Percentiles rank a stretch among this genome's conserved stretches.
These are phyloP conservation scores for Pueraria montana DNA, from an alignment of 306 rosid species.

Conservation along the genomic window DNA sequence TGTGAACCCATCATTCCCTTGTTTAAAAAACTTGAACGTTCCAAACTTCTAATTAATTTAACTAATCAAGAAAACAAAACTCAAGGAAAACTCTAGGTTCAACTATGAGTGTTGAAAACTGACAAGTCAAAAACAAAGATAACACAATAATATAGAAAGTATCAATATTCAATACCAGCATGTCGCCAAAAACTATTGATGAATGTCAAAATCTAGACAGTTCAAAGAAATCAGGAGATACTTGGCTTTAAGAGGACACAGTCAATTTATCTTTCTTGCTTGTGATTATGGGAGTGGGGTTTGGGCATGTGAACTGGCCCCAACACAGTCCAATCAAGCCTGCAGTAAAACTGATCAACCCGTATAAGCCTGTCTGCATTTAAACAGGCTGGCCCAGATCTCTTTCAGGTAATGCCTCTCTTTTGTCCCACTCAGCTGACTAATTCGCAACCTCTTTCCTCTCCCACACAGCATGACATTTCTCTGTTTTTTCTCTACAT, in stretches of 20 bases:
- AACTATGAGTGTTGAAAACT: conserved; percentile 2
- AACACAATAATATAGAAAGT: neutral
- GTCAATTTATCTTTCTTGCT: neutral
- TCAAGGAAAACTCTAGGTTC: neutral
- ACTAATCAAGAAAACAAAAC: neutral
- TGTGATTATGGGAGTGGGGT: too few species aligned
- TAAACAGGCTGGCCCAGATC: neutral
- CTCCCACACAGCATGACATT: neutral
- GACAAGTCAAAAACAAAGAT: neutral
- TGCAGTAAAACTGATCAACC: neutral
- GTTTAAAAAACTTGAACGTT: neutral
- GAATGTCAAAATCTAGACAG: neutral
- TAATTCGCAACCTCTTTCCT: neutral
- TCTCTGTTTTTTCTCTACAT: neutral
- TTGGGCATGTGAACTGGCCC: too few species aligned
- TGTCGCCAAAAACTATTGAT: neutral
- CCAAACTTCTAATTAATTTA: neutral
- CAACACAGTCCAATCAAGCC: too few species aligned
- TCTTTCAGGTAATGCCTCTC: neutral
- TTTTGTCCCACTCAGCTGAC: neutral
- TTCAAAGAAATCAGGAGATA: neutral
- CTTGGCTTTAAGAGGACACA: neutral
- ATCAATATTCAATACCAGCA: too few species aligned
- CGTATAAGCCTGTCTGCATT: neutral
- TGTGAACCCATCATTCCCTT: neutral